Conservation (phyloP, 257 asterid genomes). For the Penstemon barbatus region DNA sequence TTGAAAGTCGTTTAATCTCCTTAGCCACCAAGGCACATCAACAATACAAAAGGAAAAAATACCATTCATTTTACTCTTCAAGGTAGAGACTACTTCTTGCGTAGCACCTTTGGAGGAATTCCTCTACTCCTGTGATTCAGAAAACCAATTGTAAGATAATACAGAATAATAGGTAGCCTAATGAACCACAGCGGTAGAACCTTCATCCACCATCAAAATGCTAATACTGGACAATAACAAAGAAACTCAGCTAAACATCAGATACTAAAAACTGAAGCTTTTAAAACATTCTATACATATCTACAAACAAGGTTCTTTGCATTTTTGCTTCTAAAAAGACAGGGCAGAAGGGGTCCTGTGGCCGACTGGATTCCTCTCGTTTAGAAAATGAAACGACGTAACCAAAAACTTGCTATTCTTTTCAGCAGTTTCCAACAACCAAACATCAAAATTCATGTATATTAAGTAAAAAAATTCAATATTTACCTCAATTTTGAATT, state of each 20-base stretch:
- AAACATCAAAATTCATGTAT: background rate
- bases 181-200: background rate
- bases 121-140: conserved; percentile 48
- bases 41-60: conserved; percentile 20
- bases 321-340: background rate
- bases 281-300: too few species aligned
- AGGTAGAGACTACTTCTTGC: conserved; percentile 50
- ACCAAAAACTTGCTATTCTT: background rate
- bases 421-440: background rate
- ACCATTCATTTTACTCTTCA: conserved; percentile 60
- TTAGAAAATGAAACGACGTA: background rate
- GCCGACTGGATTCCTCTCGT: background rate
- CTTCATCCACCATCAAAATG: too few species aligned
- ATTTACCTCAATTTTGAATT: conserved; percentile 62
- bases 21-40: conserved; percentile 9
- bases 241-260: background rate
- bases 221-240: background rate
- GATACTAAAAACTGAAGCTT: background rate
- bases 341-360: background rate
- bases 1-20: background rate
- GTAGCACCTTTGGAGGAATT: conserved; percentile 58
- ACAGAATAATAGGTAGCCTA: background rate
- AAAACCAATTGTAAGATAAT: conserved; percentile 2
- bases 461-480: background rate
- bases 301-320: too few species aligned